Evolutionary conservation across 345 rosid genomes (phyloP).

Genomic region (Moricandia arvensis): DNA sequence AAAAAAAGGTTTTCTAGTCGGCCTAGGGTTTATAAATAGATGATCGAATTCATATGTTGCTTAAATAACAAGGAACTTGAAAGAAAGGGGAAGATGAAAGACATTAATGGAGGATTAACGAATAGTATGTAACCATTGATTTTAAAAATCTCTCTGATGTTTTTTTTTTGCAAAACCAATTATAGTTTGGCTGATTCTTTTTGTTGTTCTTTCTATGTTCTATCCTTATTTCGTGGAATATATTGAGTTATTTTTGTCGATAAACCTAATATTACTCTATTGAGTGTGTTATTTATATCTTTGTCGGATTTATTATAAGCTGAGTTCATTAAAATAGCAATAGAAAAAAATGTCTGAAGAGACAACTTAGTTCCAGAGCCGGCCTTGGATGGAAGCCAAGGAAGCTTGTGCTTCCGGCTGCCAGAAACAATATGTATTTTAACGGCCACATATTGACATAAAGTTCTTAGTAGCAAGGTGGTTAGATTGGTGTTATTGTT

Average conservation of each 20-base stretch:
- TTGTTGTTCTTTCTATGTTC: conserved; percentile 20
- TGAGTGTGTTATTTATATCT: not conserved
- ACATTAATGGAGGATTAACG: conserved; percentile 31
- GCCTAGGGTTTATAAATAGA: not conserved
- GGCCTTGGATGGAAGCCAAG: too few species aligned
- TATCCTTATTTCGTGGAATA: conserved; percentile 34
- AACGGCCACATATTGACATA: too few species aligned
- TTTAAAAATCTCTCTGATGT: conserved; percentile 3
- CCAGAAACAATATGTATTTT: too few species aligned
- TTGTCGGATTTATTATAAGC: not conserved
- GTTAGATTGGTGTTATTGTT: too few species aligned
- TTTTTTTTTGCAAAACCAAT: conserved; percentile 22
- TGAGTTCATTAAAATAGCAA: not conserved
- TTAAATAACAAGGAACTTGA: not conserved
- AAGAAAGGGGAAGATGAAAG: not conserved
- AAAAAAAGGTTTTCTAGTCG: not conserved
- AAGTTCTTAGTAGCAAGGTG: too few species aligned
- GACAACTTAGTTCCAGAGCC: not conserved
- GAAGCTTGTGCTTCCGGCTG: too few species aligned
- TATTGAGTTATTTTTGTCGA: conserved; percentile 23
- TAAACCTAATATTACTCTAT: not conserved
- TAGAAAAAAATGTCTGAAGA: not conserved
- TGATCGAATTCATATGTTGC: not conserved
- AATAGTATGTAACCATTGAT: conserved; percentile 25
- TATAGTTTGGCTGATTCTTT: conserved; percentile 28